These are phyloP conservation scores for Verticillium nubilum DNA, from an alignment of 2,329 filamentous ascomycete genomes.

Conservation along the genomic window DNA sequence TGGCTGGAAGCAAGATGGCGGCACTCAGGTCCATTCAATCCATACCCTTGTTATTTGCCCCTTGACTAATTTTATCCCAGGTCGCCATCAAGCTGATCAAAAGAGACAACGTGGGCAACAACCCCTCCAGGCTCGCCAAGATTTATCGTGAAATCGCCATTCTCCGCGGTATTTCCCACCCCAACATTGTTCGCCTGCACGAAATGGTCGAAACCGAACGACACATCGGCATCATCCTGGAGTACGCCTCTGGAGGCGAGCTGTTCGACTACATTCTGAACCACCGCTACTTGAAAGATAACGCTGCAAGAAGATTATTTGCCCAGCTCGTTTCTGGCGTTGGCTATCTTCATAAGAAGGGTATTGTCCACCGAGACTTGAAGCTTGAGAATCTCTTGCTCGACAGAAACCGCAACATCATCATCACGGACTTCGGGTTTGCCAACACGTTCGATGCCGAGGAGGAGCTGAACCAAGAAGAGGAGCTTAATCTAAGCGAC, in stretches of 20 bases:
- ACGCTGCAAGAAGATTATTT: constrained; percentile 83
- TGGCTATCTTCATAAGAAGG: constrained; percentile 96
- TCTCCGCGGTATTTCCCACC: constrained; percentile 79
- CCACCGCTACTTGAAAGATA: constrained; percentile 92
- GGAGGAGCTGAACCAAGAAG: constrained; percentile 84
- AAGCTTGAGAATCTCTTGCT: constrained; percentile 94
- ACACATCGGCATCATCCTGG: constrained; percentile 95
- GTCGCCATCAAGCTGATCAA: constrained; percentile 98
- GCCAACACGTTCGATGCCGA: constrained; percentile 91
- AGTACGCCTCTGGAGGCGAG: constrained; percentile 96
- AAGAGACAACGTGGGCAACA: constrained; percentile 80
- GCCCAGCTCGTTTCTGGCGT: constrained; percentile 95
- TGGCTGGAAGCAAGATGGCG: constrained; percentile 95
- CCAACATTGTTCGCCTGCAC: constrained; percentile 93
- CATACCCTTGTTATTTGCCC: not conserved
- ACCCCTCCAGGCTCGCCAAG: constrained; percentile 85
- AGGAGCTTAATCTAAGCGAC: constrained; percentile 81
- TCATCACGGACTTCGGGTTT: constrained; percentile 99
- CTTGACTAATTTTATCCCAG: constrained; percentile 31
- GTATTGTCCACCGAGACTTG: constrained; percentile 93
- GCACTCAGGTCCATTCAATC: constrained; percentile 58
- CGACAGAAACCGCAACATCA: constrained; percentile 96
- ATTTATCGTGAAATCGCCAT: constrained; percentile 97
- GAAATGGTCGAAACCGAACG: constrained; percentile 98
- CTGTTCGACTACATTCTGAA: constrained; percentile 98